Base-by-base conservation (phyloP, 2,329 filamentous ascomycete genomes). In the Mariannaea elegans region DNA sequence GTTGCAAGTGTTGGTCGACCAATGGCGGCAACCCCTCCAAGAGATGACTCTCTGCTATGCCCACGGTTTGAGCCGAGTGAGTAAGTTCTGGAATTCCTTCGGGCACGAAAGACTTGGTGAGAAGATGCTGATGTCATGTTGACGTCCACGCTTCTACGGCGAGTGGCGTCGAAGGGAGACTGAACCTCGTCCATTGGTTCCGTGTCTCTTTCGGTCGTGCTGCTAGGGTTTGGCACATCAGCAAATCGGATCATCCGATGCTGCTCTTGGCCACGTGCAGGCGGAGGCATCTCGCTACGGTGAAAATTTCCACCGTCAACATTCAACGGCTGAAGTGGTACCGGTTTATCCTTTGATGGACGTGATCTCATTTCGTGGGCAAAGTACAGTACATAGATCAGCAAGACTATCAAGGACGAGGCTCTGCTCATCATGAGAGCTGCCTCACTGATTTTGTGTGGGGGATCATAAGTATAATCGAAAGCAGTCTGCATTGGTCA, bases 381-480 rank as follows among this genome's bases (percentile, higher is more conserved):
- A 5, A 94, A 85, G 66, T 94, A 94, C 51, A 88, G 83, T 18
- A 81, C 83, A 72, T 94, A 94, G 14, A 92, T 87, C 24, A 91
- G 72, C 2, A 94, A 79, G 1, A 94, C 82, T 41, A 94, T 87
- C 39, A 94, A 83, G 69, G 90, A 91, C 2, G 91, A 93, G 53
- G 90, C 90, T 49, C 91, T 87, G 73, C 90, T 93, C 70, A 94
- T 88, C 70, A 90, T 84, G 41, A 94, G 75, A 0, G 90, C 90
- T 41, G 86, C 82, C 2, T 71, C 75, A 57, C 90, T 84, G 4
- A 89, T 88, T n/a, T 80, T 77, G 1, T 75, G 72, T 8, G 77
- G 77, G 62, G 84, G 78, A n/a, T 78, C 83, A 75, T 92, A 94
- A 1, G 76, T 74, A 34, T 73, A 75, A 24, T 75, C 67, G 24